Conservation (phyloP, 208 protist species). For the Zelonia costaricensis region DNA sequence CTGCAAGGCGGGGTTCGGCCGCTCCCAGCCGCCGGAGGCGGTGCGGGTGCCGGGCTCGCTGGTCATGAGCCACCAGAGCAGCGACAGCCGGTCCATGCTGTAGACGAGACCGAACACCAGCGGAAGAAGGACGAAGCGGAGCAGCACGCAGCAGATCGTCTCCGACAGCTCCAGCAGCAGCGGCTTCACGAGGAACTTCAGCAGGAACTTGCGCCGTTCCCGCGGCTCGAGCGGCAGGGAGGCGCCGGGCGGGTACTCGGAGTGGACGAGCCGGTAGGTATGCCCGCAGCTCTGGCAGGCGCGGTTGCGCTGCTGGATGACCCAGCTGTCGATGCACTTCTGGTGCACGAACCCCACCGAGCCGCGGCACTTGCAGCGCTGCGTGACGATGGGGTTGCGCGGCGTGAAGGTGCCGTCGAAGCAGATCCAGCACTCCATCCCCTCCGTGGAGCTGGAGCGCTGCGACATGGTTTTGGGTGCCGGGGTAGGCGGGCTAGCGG, state of each 20-base stretch:
- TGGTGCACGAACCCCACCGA: constrained; percentile 65
- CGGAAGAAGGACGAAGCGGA: constrained; percentile 34
- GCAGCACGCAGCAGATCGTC: constrained; percentile 3
- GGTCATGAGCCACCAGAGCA: constrained; percentile 11
- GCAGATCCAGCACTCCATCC: constrained; percentile 75
- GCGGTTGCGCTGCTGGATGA: constrained; percentile 47
- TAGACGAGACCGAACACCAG: constrained; percentile 29
- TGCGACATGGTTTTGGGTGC: neutral
- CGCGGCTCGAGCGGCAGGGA: constrained; percentile 13
- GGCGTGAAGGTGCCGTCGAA: constrained; percentile 31
- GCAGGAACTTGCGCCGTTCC: constrained; percentile 14
- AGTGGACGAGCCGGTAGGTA: constrained; percentile 45
- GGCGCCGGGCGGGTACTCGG: constrained; percentile 16
- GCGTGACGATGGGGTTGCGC: constrained; percentile 49
- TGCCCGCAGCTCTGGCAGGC: constrained; percentile 58
- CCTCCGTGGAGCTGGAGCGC: neutral
- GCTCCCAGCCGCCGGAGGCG: too few relatives aligned
- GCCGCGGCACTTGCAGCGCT: constrained; percentile 59
- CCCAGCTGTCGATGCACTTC: constrained; percentile 73
- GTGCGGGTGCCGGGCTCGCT: neutral
- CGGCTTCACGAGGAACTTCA: constrained; percentile 13
- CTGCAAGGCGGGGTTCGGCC: too few relatives aligned
- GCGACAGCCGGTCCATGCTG: constrained; percentile 8
- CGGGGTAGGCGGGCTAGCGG: neutral
- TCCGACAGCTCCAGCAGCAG: constrained; percentile 15